These are phyloP conservation scores for Monosporascus sp. DNA, from an alignment of 2,329 filamentous ascomycete species.

Conservation along the genomic window DNA sequence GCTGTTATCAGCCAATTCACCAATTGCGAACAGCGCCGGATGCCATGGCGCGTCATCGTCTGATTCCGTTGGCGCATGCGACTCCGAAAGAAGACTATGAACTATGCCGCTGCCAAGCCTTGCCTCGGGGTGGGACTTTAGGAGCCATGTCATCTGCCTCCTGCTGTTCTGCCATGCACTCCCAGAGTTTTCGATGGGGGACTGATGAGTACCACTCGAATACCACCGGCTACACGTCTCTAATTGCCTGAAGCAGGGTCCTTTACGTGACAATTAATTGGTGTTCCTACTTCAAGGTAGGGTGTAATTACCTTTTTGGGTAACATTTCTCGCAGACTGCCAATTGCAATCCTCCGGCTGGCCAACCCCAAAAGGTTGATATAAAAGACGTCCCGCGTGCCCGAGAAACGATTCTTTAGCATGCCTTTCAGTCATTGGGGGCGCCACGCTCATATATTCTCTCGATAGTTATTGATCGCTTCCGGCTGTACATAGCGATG, in stretches of 20 bases:
- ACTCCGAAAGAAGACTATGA: constrained; percentile 17
- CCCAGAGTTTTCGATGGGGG: constrained; percentile 4
- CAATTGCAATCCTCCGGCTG: constrained; percentile 25
- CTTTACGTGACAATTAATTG: constrained; percentile 16
- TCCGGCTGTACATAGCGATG: constrained; percentile 22
- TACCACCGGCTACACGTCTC: constrained; percentile 20
- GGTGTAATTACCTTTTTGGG: constrained; percentile 20
- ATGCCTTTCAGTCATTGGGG: constrained; percentile 28
- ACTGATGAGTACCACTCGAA: constrained; percentile 3
- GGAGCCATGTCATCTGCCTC: constrained; percentile 40
- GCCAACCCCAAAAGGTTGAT: constrained; percentile 17
- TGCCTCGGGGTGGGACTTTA: constrained; percentile 46
- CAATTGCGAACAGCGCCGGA: constrained; percentile 48
- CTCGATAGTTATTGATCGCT: constrained; percentile 11
- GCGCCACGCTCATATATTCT: constrained; percentile 19
- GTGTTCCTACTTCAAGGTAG: neutral
- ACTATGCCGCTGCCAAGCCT: constrained; percentile 25
- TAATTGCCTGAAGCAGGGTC: constrained; percentile 21
- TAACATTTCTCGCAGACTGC: constrained; percentile 21
- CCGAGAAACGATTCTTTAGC: constrained; percentile 24
- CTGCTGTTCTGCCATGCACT: constrained; percentile 17
- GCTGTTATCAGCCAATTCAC: constrained; percentile 44
- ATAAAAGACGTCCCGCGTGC: constrained; percentile 26
- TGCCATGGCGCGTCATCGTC: constrained; percentile 5
- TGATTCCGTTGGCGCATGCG: constrained; percentile 6